Percentiles rank a stretch among this genome's conserved stretches.
Conservation (phyloP, 169 alveolate species). For the Eimeria nieschulzi region DNA sequence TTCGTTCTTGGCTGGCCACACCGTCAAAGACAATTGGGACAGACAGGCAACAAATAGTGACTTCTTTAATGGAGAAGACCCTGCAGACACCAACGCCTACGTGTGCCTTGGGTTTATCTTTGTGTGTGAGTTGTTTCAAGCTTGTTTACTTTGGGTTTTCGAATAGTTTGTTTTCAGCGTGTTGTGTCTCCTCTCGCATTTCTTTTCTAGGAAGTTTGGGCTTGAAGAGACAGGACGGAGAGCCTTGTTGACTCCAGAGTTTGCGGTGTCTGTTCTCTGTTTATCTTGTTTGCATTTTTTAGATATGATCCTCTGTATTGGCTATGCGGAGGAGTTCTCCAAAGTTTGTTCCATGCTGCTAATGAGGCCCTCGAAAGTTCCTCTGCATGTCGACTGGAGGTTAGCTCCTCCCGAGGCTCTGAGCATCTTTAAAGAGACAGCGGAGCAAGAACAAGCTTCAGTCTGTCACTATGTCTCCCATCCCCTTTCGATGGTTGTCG, state of each 20-base stretch:
- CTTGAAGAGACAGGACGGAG: too few species aligned
- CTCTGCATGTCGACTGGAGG: neutral
- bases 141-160: too few species aligned
- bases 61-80: neutral
- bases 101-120: neutral
- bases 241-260: too few species aligned
- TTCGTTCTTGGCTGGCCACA: neutral
- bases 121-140: neutral
- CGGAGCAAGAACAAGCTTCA: neutral
- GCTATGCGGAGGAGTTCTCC: conserved; percentile 10
- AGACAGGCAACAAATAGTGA: neutral
- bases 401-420: neutral
- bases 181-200: too few species aligned
- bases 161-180: too few species aligned
- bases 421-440: neutral
- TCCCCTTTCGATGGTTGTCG: conserved; percentile 25
- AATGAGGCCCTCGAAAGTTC: neutral
- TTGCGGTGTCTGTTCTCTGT: too few species aligned
- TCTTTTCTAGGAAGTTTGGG: too few species aligned
- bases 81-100: neutral
- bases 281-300: neutral
- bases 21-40: neutral
- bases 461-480: neutral
- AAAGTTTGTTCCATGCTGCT: neutral
- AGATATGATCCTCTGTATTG: conserved; percentile 25